Percentiles rank a stretch among this genome's conserved stretches.
These are phyloP conservation scores for Lithocarpus polystachyus DNA, from an alignment of 306 rosid genomes.

Conservation along the genomic window DNA sequence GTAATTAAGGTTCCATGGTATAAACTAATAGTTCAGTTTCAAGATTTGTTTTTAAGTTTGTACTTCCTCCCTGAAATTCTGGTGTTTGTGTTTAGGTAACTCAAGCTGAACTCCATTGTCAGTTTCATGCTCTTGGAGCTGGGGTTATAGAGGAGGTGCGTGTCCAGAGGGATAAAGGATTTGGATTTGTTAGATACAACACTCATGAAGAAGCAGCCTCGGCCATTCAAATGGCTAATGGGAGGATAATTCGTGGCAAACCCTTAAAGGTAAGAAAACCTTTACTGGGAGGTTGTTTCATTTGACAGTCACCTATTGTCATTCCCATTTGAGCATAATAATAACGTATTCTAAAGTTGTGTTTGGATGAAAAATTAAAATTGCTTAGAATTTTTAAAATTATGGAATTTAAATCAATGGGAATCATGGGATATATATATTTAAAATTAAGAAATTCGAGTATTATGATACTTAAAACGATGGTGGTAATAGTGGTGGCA, in stretches of 20 bases:
- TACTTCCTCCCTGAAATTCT: slow-evolving; percentile 6
- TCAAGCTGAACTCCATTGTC: slow-evolving; percentile 56
- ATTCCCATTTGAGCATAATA: neutral
- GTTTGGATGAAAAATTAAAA: too few relatives aligned
- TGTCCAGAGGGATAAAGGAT: slow-evolving; percentile 63
- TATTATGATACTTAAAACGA: too few relatives aligned
- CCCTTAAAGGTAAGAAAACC: slow-evolving; percentile 49
- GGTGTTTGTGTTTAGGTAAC: slow-evolving; percentile 42
- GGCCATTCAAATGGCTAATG: slow-evolving; percentile 66
- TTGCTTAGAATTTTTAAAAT: too few relatives aligned
- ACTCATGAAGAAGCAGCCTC: slow-evolving; percentile 56
- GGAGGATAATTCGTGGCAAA: slow-evolving; percentile 52
- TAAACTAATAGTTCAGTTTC: neutral
- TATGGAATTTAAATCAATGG: too few relatives aligned
- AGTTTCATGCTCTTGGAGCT: slow-evolving; percentile 55
- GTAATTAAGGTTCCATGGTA: neutral
- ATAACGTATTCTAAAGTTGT: neutral
- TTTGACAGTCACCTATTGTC: slow-evolving; percentile 12
- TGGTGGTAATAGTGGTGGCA: too few relatives aligned
- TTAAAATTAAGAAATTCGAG: too few relatives aligned
- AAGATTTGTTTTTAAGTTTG: neutral
- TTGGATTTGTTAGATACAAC: slow-evolving; percentile 64
- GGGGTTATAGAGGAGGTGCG: slow-evolving; percentile 65
- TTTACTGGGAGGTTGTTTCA: slow-evolving; percentile 10
- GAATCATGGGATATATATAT: too few relatives aligned